Base-by-base conservation (phyloP, 2,329 filamentous ascomycete species). In the Mariannaea sp. region DNA sequence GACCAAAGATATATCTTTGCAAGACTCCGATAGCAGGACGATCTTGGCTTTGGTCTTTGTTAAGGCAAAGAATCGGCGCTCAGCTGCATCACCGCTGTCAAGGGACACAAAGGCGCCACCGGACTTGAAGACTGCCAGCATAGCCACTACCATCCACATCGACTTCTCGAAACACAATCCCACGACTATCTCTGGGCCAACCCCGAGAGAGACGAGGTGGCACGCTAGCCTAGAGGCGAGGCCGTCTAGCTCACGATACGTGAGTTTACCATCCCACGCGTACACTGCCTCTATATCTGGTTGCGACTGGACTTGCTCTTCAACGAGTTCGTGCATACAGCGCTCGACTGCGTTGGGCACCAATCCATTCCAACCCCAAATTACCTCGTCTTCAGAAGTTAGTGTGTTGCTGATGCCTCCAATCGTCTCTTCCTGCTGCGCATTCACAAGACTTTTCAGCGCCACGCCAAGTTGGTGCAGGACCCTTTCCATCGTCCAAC, bases 311-410 rank as follows among this genome's bases (percentile, higher is more conserved):
- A 27, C 24, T 27, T 27, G 20, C 3, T 41, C 39, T 10, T 41
- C 22, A 6, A 41, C 16, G 20, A 41, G n/a, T 24, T 41, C 39
- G 8, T 41, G 39, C 10, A 27, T n/a, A 7, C 27, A 20, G 3
- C 20, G 12, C 13, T 41, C 16, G 6, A 26, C 14, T 10, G 39
- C 20, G 3, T n/a, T 13, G 29, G 24, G 39, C 5, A 20, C 39
- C 1, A 16, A 30, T 32, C 14, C 3, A 10, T 41, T 56, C 45
- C 44, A 58, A 8, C 27, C 29, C 48, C 61, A 64, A 2, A 64
- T 40, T n/a, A n/a, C n/a, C n/a, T n/a, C n/a, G n/a, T n/a, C n/a
- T n/a, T n/a, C n/a, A n/a, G n/a, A n/a, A n/a, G n/a, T n/a, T n/a
- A n/a, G n/a, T n/a, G n/a, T n/a, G n/a, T n/a, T n/a, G n/a, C n/a